phyloP scores from a whole-genome alignment of 805 yeast species.

The Ogataea ramenticola region DNA sequence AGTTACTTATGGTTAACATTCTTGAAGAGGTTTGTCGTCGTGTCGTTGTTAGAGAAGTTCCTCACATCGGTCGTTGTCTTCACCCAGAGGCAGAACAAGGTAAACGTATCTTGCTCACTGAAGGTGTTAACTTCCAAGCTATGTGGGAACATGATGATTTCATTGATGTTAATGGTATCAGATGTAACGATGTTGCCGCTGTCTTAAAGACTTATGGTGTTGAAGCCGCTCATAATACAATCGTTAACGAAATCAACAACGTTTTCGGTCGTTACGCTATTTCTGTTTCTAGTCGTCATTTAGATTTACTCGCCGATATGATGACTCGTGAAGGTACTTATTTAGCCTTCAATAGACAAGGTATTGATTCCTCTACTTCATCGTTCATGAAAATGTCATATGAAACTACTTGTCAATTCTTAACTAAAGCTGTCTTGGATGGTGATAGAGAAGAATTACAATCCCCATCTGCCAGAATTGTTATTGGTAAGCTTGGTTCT shows the following conservation, averaged over 20 bases:
- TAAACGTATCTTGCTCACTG: conserved; percentile 78
- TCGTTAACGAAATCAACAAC: conserved; percentile 90
- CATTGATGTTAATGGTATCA: conserved; percentile 80
- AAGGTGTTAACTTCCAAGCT: conserved; percentile 95
- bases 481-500: conserved; percentile 79
- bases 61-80: conserved; percentile 87
- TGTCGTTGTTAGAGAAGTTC: conserved; percentile 89
- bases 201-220: conserved; percentile 92
- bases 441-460: conserved; percentile 84
- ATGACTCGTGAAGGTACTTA: conserved; percentile 99
- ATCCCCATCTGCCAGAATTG: conserved; percentile 90
- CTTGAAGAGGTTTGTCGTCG: conserved; percentile 86
- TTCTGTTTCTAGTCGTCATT: conserved; percentile 84
- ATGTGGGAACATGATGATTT: conserved; percentile 98
- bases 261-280: conserved; percentile 97
- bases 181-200: conserved; percentile 89
- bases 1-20: conserved; percentile 93
- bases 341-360: conserved; percentile 95
- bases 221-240: conserved; percentile 97
- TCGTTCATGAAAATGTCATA: conserved; percentile 98
- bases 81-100: conserved; percentile 69
- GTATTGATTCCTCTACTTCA: conserved; percentile 92
- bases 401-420: conserved; percentile 96
- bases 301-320: conserved; percentile 95
- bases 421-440: conserved; percentile 92